Base-by-base conservation (phyloP, 306 rosid genomes). In the Sicyos baderoa region DNA sequence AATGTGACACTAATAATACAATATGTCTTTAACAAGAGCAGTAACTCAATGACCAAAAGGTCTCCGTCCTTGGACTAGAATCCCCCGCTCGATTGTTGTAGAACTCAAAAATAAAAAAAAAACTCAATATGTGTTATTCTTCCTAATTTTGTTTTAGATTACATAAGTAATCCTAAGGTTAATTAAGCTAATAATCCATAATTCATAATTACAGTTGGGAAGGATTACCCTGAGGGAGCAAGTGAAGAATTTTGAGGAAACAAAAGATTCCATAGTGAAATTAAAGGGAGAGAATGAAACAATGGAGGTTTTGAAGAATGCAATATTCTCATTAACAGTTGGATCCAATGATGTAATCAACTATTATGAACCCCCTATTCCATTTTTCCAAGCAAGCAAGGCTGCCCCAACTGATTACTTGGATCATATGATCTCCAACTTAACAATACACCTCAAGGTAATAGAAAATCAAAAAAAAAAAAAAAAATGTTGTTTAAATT, bases 261-360 rank as follows among this genome's bases (percentile, higher is more conserved):
- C 68, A 47, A 79, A 75, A 71, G 7, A 48, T 50, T 45, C 67
- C 66, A 73, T 85, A 64, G 81, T 56, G 42, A 76, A 78, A 19
- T 23, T 55, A 49, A 82, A 67, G 62, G 86, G 84, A 74, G 83
- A 85, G 60, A 77, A 61, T 19, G 29, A 75, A 57, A 75, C 83
- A 40, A 74, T 37, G 18, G 68, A 68, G n/a, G 14, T 79, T 7
- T 53, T 85, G 52, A 85, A 78, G 74, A 82, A 79, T 58, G 81
- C 84, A 73, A 74, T 80, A 27, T 82, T 85, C 73, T 85, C 86
- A 19, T 6, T 85, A 61, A 78, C 89, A 9, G 72, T 76, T 72
- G 89, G 89, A 32, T 82, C 84, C 76, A 84, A 84, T 40, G 89
- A 85, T 71, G 22, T 85, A 22, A 78, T 85, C 66, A 77, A 80